Evolutionary conservation across 305 asterid genomes (phyloP).

Genomic region (Plantago rigida): DNA sequence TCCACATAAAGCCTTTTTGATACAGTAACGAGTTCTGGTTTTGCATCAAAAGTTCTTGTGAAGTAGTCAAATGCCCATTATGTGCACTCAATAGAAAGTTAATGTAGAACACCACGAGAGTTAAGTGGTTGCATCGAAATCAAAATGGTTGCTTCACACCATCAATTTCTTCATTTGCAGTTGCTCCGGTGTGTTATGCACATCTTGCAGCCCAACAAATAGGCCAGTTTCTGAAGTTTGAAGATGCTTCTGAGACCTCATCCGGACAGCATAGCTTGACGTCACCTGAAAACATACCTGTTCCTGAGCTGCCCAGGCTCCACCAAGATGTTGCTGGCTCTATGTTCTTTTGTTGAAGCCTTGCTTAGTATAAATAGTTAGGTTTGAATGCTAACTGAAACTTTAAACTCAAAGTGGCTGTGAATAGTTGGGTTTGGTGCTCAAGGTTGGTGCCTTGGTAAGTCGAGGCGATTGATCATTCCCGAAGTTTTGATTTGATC

Average conservation of each 20-base stretch:
- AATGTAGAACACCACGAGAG: neutral
- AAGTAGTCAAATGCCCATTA: neutral
- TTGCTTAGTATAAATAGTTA: neutral
- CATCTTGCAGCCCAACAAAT: slow-evolving; percentile 84
- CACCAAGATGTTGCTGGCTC: slow-evolving; percentile 57
- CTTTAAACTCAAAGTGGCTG: neutral
- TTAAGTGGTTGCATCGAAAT: neutral
- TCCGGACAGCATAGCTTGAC: slow-evolving; percentile 34
- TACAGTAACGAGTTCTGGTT: too few species aligned
- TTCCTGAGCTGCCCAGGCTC: slow-evolving; percentile 68
- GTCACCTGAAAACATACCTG: slow-evolving; percentile 28
- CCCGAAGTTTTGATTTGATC: too few species aligned
- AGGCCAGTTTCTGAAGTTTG: slow-evolving; percentile 60
- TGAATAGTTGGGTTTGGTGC: neutral
- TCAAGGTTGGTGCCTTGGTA: neutral
- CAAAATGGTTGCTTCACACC: neutral
- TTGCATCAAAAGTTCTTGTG: too few species aligned
- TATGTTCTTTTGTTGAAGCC: slow-evolving; percentile 75
- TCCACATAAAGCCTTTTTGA: neutral
- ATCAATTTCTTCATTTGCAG: slow-evolving; percentile 31
- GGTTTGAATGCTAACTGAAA: neutral
- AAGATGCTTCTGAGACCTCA: slow-evolving; percentile 50
- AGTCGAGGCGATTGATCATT: too few species aligned
- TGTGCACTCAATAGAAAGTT: too few species aligned
- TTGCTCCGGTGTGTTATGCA: slow-evolving; percentile 81